Evolutionary conservation across 306 rosid species (phyloP), one percentile per base, ranked within the genome.

Genomic region (Alnus glutinosa): DNA sequence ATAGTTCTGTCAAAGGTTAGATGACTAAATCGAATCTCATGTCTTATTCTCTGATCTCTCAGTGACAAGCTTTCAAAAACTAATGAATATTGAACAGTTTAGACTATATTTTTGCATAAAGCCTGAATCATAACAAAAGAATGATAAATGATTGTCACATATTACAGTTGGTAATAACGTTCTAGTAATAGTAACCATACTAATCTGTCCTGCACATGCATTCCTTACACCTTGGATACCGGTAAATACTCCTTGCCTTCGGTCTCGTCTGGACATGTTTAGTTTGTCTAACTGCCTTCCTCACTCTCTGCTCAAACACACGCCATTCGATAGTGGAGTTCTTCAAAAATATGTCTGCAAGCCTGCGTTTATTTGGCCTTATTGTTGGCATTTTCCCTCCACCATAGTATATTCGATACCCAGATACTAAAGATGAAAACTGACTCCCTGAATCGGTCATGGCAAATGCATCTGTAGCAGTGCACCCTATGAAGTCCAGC

Each of bases 401-500:
- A 4, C 99, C 99, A 18, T 87, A 93, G 86, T 95, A 95, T 83
- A 92, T 93, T 30, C 98, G 91, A 81, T 79, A 89, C 76, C 99
- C 98, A 3, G 96, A 89, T 34, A 93, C 98, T 84, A 95, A 88
- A 75, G 99, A 95, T 46, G 99, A 93, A 72, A 95, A 86, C 63
- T 93, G 99, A 85, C 99, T 93, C 77, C 98, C 99, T 14, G 99
- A 95, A 82, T 95, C 98, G 1, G 99, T 95, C 97, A 95, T 95
- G 80, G 99, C 91, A 86, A 95, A 95, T 74, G 99, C 98, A 93
- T 93, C 83, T 0, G 99, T 82, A 77, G 98, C 99, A 39, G 93
- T 89, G 89, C 94, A 90, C 71, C 91, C 99, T 89, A 95, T 95
- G 88, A 84, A 95, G 85, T 95, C 99, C 91, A 95, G 85, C 58